phyloP scores from a whole-genome alignment of 208 protist genomes.

The Leishmania major region DNA sequence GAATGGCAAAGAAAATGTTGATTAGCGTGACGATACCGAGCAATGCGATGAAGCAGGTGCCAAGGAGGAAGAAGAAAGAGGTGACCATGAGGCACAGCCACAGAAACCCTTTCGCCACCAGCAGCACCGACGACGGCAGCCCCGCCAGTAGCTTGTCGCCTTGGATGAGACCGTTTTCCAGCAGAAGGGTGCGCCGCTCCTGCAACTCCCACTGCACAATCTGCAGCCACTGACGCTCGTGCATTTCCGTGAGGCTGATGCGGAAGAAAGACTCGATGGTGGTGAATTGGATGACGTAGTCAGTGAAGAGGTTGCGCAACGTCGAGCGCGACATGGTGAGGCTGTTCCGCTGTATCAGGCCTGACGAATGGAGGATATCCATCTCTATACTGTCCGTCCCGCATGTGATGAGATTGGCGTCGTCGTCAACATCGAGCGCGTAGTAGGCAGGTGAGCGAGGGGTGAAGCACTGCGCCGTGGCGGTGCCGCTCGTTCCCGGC shows the following conservation, averaged over 20 bases:
- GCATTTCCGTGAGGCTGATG: conserved; percentile 45
- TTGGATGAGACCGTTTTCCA: conserved; percentile 11
- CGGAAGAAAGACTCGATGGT: conserved; percentile 68
- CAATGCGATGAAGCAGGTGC: conserved; percentile 50
- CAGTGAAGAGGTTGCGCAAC: conserved; percentile 36
- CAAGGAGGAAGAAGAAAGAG: conserved; percentile 65
- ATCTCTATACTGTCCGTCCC: conserved; percentile 26
- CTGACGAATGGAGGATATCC: neutral
- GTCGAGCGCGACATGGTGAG: neutral
- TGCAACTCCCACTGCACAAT: conserved; percentile 54
- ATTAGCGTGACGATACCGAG: conserved; percentile 44
- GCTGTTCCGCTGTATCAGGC: neutral
- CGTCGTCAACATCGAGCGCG: conserved; percentile 25
- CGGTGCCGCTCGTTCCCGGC: neutral
- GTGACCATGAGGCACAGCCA: conserved; percentile 66
- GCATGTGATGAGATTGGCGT: conserved; percentile 37
- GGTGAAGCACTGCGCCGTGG: conserved; percentile 3
- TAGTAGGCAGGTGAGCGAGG: conserved; percentile 1
- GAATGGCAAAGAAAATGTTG: conserved; percentile 70
- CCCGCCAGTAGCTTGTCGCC: conserved; percentile 36
- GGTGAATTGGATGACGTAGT: conserved; percentile 54
- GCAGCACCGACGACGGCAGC: conserved; percentile 38
- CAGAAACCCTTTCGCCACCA: conserved; percentile 49
- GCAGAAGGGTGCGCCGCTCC: conserved; percentile 30
- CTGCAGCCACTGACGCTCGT: conserved; percentile 65